phyloP scores from a whole-genome alignment of 352 stramenopile species.

The Phytophthora colocasiae region DNA sequence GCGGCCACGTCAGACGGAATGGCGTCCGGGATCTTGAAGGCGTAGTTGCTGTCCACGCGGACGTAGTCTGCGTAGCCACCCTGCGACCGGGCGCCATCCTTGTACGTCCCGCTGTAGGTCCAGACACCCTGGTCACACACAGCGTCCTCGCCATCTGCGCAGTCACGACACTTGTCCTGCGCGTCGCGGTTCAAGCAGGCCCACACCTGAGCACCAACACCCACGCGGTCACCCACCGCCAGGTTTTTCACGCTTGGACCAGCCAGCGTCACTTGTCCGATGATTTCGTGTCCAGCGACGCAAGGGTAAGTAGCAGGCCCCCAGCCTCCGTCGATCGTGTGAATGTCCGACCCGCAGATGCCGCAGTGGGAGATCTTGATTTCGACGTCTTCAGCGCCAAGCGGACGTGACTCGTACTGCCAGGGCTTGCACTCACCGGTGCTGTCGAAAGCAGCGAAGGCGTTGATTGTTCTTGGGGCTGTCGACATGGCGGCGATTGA shows the following conservation, averaged over 20 bases:
- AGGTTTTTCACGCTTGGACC: constrained; percentile 61
- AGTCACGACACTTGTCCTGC: constrained; percentile 64
- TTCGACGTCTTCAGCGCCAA: constrained; percentile 35
- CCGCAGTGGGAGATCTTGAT: constrained; percentile 30
- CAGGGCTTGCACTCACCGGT: constrained; percentile 36
- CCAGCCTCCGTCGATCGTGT: constrained; percentile 56
- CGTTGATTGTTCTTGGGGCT: constrained; percentile 37
- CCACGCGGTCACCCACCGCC: constrained; percentile 70
- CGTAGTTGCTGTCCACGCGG: constrained; percentile 35
- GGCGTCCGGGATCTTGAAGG: constrained; percentile 24
- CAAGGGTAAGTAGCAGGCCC: constrained; percentile 39
- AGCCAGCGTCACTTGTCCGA: constrained; percentile 21
- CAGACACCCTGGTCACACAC: constrained; percentile 54
- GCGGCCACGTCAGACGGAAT: constrained; percentile 13
- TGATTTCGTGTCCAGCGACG: constrained; percentile 54
- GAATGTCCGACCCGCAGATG: constrained; percentile 40
- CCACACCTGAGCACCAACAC: constrained; percentile 31
- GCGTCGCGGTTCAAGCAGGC: constrained; percentile 63
- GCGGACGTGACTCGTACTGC: constrained; percentile 38
- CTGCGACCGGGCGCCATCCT: constrained; percentile 40
- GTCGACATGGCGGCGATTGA: constrained; percentile 16
- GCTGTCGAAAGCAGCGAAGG: constrained; percentile 45
- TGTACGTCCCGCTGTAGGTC: constrained; percentile 54
- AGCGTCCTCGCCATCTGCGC: constrained; percentile 59
- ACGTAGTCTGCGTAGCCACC: constrained; percentile 38